Percentiles rank a stretch among this genome's conserved stretches.
phyloP scores from a whole-genome alignment of 768 basidiomycete genomes.

The Rhizopogon vesiculosus region DNA sequence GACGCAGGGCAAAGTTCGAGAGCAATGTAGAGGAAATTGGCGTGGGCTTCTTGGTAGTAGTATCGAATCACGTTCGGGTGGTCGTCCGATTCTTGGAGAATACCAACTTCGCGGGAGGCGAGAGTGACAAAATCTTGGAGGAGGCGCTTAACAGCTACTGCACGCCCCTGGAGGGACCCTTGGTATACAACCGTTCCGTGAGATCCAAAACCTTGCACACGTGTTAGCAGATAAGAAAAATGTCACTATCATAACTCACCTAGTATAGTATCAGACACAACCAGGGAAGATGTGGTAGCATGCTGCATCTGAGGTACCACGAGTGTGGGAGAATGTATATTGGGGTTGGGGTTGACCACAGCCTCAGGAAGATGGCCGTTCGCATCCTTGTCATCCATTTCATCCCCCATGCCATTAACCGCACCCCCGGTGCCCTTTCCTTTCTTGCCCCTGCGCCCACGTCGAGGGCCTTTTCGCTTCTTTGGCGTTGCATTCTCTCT shows the following conservation, averaged over 20 bases:
- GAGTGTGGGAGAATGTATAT: constrained; percentile 12
- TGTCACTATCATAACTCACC: constrained; percentile 40
- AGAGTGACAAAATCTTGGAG: constrained; percentile 94
- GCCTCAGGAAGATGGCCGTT: constrained; percentile 21
- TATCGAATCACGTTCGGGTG: constrained; percentile 99
- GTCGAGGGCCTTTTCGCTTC: constrained; percentile 33
- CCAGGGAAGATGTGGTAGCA: constrained; percentile 41
- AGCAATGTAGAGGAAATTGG: constrained; percentile 95
- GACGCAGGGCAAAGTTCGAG: constrained; percentile 92
- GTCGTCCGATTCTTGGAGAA: constrained; percentile 95
- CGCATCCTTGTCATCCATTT: constrained; percentile 31
- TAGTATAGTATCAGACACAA: constrained; percentile 70
- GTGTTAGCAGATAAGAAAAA: constrained; percentile 2
- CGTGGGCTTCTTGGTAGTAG: constrained; percentile 93
- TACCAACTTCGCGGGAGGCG: constrained; percentile 87
- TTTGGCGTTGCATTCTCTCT: constrained; percentile 47
- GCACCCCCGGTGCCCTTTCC: constrained; percentile 38
- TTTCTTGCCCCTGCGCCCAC: constrained; percentile 42
- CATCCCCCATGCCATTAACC: constrained; percentile 12
- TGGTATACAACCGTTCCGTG: constrained; percentile 95
- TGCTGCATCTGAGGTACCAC: constrained; percentile 21
- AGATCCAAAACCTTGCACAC: constrained; percentile 78
- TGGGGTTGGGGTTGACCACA: constrained; percentile 18
- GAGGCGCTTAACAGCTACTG: constrained; percentile 97
- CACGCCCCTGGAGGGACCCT: constrained; percentile 93